Evolutionary conservation across 805 yeast species (phyloP), one percentile per base, ranked within the genome.

Genomic region (Candida coleopterorum): DNA sequence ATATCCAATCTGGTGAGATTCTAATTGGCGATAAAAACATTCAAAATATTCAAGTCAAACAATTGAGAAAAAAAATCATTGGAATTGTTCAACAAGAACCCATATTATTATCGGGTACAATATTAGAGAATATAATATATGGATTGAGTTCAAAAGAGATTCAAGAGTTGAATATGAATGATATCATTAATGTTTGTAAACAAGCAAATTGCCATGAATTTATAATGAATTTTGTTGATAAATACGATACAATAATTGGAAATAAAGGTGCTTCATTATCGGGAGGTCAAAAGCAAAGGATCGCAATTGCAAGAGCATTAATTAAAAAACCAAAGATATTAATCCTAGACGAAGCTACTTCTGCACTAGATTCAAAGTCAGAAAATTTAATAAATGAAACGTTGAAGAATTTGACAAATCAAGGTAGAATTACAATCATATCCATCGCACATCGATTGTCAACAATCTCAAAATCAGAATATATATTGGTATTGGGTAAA

Each of bases 281-380:
- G 4, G 89, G 88, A 25, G 89, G 89, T 9, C 89, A 82, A 55
- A 80, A 81, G 53, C 89, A 82, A 60, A 70, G 87, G 47, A 65
- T 82, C 28, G 88, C 88, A 6, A 79, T 82, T 56, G 89, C 89
- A 0, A 63, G 89, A 43, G 85, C 86, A 2, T 61, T 82, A 42
- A 75, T 81, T 39, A 78, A 83, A 42, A 69, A 75, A 40, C 89
- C 89, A 6, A 64, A 73, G 31, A 67, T 82, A 15, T 59, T 81
- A 45, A 69, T 81, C 4, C 61, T 81, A 38, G 89, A 81, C 48
- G 89, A 81, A 49, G 84, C 84, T 5, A 77, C 84, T 0, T 75
- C 81, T 3, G 83, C 84, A 1, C 58, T 77, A 25, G 84, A 78
- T 53, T 65, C 80, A 0, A 63, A 59, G 47, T 68, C 71, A 51